phyloP scores from a whole-genome alignment of 1,139 yeast genomes.

The Starmera stellimalicola region DNA sequence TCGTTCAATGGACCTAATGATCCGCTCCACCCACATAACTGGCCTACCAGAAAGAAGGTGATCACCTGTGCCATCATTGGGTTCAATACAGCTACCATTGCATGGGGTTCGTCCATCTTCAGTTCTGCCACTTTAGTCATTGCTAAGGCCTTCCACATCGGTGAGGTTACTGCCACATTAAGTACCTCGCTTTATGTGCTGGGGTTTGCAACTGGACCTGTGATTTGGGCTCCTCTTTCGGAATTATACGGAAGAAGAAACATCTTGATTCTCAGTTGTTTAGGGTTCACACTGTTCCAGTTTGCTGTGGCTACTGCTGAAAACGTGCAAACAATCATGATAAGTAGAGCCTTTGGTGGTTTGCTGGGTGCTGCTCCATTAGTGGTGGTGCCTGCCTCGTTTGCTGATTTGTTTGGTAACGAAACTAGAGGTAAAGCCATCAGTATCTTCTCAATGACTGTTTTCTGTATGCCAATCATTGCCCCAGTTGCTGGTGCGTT shows the following conservation, averaged over 20 bases:
- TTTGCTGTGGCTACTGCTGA: constrained; percentile 70
- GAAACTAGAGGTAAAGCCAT: constrained; percentile 59
- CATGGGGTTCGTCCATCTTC: constrained; percentile 60
- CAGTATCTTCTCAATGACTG: constrained; percentile 53
- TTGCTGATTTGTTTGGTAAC: constrained; percentile 66
- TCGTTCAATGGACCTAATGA: constrained; percentile 53
- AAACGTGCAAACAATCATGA: constrained; percentile 60
- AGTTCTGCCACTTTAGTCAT: constrained; percentile 40
- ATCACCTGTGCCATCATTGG: constrained; percentile 33
- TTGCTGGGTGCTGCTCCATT: constrained; percentile 72
- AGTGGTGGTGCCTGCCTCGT: constrained; percentile 76
- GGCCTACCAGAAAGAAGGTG: constrained; percentile 36
- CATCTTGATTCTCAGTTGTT: constrained; percentile 42
- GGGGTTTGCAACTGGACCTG: constrained; percentile 80
- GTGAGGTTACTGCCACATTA: constrained; percentile 46
- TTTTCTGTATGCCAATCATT: constrained; percentile 66
- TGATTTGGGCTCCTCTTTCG: constrained; percentile 73
- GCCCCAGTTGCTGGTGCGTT: constrained; percentile 72
- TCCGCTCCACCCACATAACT: constrained; percentile 55
- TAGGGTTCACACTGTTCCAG: constrained; percentile 50
- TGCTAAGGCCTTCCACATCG: constrained; percentile 37
- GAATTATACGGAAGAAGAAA: constrained; percentile 65
- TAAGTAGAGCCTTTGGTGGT: constrained; percentile 72
- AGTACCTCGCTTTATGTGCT: constrained; percentile 66
- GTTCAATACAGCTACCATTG: constrained; percentile 33